These are phyloP conservation scores for Fusarium scirpi DNA, from an alignment of 2,329 filamentous ascomycete species.

Conservation along the genomic window DNA sequence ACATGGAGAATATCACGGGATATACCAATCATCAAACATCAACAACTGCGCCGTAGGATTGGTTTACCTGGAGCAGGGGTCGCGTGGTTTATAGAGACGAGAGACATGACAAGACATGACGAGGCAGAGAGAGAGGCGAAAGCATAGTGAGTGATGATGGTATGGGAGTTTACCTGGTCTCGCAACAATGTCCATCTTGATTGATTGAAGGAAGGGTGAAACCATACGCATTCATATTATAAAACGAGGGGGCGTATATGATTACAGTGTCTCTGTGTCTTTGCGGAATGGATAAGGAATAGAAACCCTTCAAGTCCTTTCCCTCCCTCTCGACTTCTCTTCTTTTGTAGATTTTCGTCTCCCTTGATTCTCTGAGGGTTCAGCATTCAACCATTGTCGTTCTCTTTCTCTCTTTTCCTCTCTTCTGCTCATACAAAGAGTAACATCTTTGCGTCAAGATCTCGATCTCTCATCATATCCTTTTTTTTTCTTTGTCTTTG, in stretches of 20 bases:
- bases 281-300: constrained; percentile 17
- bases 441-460: constrained; percentile 9
- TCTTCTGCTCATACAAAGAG: constrained; percentile 11
- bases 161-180: constrained; percentile 17
- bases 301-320: constrained; percentile 4
- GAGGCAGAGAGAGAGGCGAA: not conserved
- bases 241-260: constrained; percentile 20
- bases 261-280: not conserved
- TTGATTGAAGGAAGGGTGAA: constrained; percentile 18
- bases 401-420: not conserved
- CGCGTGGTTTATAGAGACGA: constrained; percentile 27
- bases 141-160: not conserved
- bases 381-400: not conserved
- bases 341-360: not conserved
- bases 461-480: not conserved
- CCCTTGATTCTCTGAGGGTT: constrained; percentile 18
- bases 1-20: constrained; percentile 13
- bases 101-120: constrained; percentile 16
- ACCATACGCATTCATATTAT: not conserved
- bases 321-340: constrained; percentile 7
- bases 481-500: constrained; percentile 20
- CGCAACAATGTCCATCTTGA: constrained; percentile 15
- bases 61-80: constrained; percentile 26
- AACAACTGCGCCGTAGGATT: constrained; percentile 10
- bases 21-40: not conserved